A percentile compares a stretch with the other conserved stretches of the same genome.
These are phyloP conservation scores for Phytophthora sojae DNA, from an alignment of 352 stramenopile genomes.

Conservation along the genomic window DNA sequence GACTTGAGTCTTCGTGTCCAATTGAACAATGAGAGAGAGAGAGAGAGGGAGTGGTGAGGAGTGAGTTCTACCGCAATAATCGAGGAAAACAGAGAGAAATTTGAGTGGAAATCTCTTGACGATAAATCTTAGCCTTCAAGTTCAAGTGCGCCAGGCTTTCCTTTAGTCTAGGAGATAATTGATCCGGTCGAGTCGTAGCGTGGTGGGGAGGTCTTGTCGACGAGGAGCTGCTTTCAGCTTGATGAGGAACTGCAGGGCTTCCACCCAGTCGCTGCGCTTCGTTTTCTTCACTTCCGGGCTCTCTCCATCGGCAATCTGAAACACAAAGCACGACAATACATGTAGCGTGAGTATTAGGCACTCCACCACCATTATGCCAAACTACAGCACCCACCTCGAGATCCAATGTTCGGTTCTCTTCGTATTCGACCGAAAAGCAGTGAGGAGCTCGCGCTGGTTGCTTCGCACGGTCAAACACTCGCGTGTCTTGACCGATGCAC, in stretches of 20 bases:
- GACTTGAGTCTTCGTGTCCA: slow-evolving; percentile 27
- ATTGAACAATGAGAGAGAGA: slow-evolving; percentile 26
- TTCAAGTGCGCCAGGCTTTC: slow-evolving; percentile 2
- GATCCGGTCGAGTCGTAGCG: slow-evolving; percentile 13
- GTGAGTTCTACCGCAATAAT: no score
- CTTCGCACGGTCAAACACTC: slow-evolving; percentile 73
- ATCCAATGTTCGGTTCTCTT: slow-evolving; percentile 77
- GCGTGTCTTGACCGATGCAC: slow-evolving; percentile 57
- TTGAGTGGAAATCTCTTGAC: background rate
- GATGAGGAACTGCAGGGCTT: slow-evolving; percentile 78
- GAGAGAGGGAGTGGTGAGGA: no score
- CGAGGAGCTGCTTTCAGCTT: slow-evolving; percentile 57
- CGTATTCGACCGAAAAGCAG: slow-evolving; percentile 83
- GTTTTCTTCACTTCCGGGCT: slow-evolving; percentile 64
- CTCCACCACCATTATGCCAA: background rate
- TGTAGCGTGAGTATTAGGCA: background rate
- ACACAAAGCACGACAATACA: background rate
- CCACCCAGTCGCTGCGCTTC: slow-evolving; percentile 70
- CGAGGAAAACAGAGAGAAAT: no score
- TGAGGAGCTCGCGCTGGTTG: slow-evolving; percentile 56
- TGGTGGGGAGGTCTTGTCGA: slow-evolving; percentile 11
- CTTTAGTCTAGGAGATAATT: background rate
- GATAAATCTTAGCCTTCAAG: background rate
- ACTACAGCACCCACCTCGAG: slow-evolving; percentile 54
- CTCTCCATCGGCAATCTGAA: slow-evolving; percentile 71